Evolutionary conservation across 2,329 filamentous ascomycete genomes (phyloP).

Genomic region (Didymosphaeria variabile): DNA sequence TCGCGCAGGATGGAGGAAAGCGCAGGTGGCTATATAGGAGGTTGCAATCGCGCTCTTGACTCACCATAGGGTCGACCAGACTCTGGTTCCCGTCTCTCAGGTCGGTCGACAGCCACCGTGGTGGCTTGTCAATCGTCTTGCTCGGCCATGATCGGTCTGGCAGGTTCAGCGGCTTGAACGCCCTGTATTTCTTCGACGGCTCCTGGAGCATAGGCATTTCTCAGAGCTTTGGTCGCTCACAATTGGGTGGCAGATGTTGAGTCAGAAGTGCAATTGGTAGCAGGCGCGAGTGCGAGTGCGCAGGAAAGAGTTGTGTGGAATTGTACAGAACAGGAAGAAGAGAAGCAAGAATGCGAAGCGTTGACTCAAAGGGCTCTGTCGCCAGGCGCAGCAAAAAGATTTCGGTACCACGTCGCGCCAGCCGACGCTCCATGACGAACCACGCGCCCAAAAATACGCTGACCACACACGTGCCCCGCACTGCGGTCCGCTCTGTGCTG

Average conservation of each 20-base stretch:
- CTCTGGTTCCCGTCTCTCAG: conserved; percentile 94
- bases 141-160: conserved; percentile 83
- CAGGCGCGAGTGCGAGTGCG: neutral
- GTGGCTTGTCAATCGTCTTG: conserved; percentile 82
- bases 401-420: conserved; percentile 12
- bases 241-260: neutral
- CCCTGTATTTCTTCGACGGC: conserved; percentile 79
- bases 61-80: conserved; percentile 89
- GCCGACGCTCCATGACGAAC: conserved; percentile 20
- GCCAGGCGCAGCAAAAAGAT: too few species aligned
- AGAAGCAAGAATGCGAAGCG: neutral
- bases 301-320: neutral
- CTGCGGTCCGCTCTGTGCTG: neutral
- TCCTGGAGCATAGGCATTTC: conserved; percentile 69
- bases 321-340: neutral
- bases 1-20: neutral
- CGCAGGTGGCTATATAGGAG: neutral
- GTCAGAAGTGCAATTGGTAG: neutral
- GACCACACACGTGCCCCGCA: conserved; percentile 12
- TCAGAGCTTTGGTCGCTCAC: neutral
- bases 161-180: conserved; percentile 72
- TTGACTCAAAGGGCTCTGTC: conserved; percentile 8
- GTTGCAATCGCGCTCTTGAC: conserved; percentile 33
- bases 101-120: conserved; percentile 89
- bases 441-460: neutral